Base-by-base conservation (phyloP, 768 basidiomycete genomes). In the Cyclocybe cylindracea region DNA sequence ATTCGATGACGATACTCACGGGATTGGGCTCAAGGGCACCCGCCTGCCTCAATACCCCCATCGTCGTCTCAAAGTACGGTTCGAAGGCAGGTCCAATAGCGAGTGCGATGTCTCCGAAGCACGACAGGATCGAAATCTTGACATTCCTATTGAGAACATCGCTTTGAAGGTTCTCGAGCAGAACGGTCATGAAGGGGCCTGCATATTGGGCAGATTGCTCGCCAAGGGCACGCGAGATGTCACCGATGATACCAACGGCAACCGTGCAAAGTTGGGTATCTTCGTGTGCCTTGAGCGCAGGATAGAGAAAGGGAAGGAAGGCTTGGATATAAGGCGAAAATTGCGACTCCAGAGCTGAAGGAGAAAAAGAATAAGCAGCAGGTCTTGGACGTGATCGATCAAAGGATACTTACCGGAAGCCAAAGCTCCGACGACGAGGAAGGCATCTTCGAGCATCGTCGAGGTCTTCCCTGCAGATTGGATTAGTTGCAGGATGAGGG, bases 251-350 rank as follows among this genome's bases (percentile, higher is more conserved):
- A 58, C 96, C 96, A 42, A 98, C 91, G 11, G 94, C 94, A 48
- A 98, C 93, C 6, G 87, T 94, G 75, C 94, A 97, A 18, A 98
- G 78, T 64, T 97, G 94, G 38, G 92, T 91, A 70, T 98, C 97
- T 67, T 98, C 95, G 65, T 94, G 88, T 0, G 91, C 84, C 61
- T 90, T 87, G 58, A 99, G 85, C 14, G 96, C 96, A 14, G 89
- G 83, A 70, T 87, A 87, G 36, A 99, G 79, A 78, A 77, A 94
- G 3, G 87, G 91, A 29, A 95, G 70, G 79, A 96, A 94, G 1
- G 91, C 86, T 10, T 78, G 71, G 59, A 96, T 87, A 72, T 96
- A 97, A 9, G 89, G 85, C 37, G 83, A 76, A 64, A 98, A 97
- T 55, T 78, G 75, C 42, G 75, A 65, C 63, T 95, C 94, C 33